Percentiles rank a stretch among this genome's conserved stretches.
These are phyloP conservation scores for Corinectria fuckeliana DNA, from an alignment of 2,329 filamentous ascomycete genomes.

Conservation along the genomic window DNA sequence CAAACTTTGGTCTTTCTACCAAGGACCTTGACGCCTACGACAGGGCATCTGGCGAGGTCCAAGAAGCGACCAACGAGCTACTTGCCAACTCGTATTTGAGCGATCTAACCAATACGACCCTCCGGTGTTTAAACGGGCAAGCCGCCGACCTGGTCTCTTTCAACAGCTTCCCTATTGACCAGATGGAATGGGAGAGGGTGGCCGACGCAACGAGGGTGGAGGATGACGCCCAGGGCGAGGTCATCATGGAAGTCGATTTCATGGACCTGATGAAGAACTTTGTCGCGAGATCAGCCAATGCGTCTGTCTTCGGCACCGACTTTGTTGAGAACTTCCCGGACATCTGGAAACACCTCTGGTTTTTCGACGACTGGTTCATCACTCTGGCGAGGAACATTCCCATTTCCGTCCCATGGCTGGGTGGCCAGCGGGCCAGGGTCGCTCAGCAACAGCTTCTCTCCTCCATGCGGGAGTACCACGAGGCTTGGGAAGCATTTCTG, in stretches of 20 bases:
- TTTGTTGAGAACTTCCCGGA: constrained; percentile 50
- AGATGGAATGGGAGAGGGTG: constrained; percentile 47
- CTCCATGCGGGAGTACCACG: constrained; percentile 44
- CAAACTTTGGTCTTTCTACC: constrained; percentile 43
- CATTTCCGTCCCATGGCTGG: constrained; percentile 42
- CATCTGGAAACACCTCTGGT: constrained; percentile 47
- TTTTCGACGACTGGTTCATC: constrained; percentile 44
- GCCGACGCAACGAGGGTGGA: constrained; percentile 43
- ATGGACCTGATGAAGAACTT: constrained; percentile 45
- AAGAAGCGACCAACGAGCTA: constrained; percentile 37
- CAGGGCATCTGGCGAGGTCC: constrained; percentile 37
- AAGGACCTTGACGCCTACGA: constrained; percentile 42
- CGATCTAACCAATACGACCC: constrained; percentile 26
- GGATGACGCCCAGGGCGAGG: constrained; percentile 28
- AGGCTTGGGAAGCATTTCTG: constrained; percentile 44
- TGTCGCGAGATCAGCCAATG: constrained; percentile 43
- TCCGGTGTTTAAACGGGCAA: constrained; percentile 35
- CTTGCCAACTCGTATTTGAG: constrained; percentile 35
- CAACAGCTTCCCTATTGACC: constrained; percentile 46
- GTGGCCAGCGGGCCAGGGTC: constrained; percentile 41
- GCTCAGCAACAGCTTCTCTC: constrained; percentile 39
- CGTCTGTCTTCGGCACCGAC: constrained; percentile 48
- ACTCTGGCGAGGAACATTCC: constrained; percentile 42
- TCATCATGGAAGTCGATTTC: constrained; percentile 44
- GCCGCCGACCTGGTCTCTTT: constrained; percentile 48